phyloP scores from a whole-genome alignment of 1,284 basidiomycete genomes.

The Abortiporus biennis region DNA sequence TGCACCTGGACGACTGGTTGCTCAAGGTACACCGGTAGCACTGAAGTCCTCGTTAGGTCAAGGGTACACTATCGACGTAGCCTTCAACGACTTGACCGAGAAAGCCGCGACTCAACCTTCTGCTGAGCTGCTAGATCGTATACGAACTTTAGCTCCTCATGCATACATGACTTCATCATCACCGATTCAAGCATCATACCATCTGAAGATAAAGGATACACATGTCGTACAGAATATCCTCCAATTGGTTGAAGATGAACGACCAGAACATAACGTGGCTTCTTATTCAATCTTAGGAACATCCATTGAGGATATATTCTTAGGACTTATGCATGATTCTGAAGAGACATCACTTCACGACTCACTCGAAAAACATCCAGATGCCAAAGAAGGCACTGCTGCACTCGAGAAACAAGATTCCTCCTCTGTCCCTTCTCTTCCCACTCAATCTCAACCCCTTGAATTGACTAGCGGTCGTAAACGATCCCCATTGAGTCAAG shows the following conservation, averaged over 20 bases:
- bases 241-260: conserved; percentile 43
- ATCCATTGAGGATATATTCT: conserved; percentile 77
- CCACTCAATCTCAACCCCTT: conserved; percentile 19
- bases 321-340: conserved; percentile 59
- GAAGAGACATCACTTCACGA: conserved; percentile 10
- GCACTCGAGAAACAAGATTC: conserved; percentile 14
- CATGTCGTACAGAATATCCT: conserved; percentile 49
- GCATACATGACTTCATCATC: conserved; percentile 35
- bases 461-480: conserved; percentile 43
- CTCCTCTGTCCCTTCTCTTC: no score
- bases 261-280: conserved; percentile 29
- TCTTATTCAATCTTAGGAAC: conserved; percentile 68
- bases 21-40: conserved; percentile 65
- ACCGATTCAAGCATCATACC: conserved; percentile 39
- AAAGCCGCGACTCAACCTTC: conserved; percentile 18
- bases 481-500: conserved; percentile 49
- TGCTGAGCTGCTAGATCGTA: conserved; percentile 33
- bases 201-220: conserved; percentile 54
- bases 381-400: conserved; percentile 8
- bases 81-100: conserved; percentile 31
- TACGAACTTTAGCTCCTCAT: conserved; percentile 43
- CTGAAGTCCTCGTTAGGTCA: conserved; percentile 69
- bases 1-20: conserved; percentile 70
- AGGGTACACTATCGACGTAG: conserved; percentile 61
- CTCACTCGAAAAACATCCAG: no score